Evolutionary conservation across 2,329 filamentous ascomycete genomes (phyloP).

Genomic region (Fusarium oxysporum): DNA sequence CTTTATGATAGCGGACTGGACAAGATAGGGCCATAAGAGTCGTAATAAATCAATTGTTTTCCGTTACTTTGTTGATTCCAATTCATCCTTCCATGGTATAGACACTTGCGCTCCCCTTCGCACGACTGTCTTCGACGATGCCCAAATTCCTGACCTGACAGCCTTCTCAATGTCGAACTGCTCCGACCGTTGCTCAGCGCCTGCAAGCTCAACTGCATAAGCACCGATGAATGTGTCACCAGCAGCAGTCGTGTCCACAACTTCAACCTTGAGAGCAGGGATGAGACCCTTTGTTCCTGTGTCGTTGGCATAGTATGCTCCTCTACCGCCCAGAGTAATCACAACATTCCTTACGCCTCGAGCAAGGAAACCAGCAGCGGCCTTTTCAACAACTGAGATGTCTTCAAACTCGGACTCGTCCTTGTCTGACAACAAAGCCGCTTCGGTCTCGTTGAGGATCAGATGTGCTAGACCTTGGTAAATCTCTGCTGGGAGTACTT

Average conservation of each 20-base stretch:
- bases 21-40: too few species aligned
- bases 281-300: conserved; percentile 60
- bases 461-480: conserved; percentile 79
- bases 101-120: conserved; percentile 20
- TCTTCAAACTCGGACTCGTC: conserved; percentile 61
- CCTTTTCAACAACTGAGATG: conserved; percentile 56
- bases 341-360: conserved; percentile 81
- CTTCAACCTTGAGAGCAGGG: conserved; percentile 74
- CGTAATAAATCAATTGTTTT: background rate
- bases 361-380: conserved; percentile 71
- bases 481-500: conserved; percentile 71
- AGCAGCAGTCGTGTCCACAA: conserved; percentile 93
- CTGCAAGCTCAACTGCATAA: conserved; percentile 66
- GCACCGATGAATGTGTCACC: conserved; percentile 94
- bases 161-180: conserved; percentile 12
- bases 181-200: background rate
- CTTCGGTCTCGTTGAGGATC: conserved; percentile 92
- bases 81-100: conserved; percentile 17
- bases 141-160: conserved; percentile 1
- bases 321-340: conserved; percentile 84
- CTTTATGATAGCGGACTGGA: too few species aligned
- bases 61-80: background rate
- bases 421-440: conserved; percentile 74
- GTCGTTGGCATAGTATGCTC: conserved; percentile 72
- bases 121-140: conserved; percentile 12